Evolutionary conservation across 2,329 filamentous ascomycete species (phyloP).

Genomic region (Ophiostoma quercus): DNA sequence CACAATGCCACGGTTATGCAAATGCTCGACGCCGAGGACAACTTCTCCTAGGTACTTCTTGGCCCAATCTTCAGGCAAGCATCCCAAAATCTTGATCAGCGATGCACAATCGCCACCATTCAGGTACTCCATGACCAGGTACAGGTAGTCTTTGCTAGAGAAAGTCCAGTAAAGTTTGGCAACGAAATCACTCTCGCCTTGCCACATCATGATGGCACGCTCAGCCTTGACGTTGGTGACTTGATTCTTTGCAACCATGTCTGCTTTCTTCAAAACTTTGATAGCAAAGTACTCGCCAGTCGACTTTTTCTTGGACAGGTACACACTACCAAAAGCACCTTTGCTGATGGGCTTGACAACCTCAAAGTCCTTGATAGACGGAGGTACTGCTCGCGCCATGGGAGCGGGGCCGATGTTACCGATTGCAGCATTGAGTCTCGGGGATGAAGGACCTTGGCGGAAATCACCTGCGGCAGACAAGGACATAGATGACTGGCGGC

Average conservation of each 20-base stretch:
- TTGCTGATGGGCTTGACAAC: constrained; percentile 99
- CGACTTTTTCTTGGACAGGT: constrained; percentile 96
- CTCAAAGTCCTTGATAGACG: constrained; percentile 98
- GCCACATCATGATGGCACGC: constrained; percentile 99
- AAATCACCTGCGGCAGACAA: constrained; percentile 40
- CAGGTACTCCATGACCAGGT: constrained; percentile 97
- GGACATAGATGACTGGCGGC: constrained; percentile 87
- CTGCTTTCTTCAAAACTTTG: constrained; percentile 97
- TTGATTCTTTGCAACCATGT: constrained; percentile 99
- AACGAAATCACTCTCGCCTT: constrained; percentile 97
- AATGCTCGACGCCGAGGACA: constrained; percentile 90
- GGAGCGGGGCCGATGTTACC: constrained; percentile 63
- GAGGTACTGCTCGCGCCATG: constrained; percentile 80
- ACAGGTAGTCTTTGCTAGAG: constrained; percentile 97
- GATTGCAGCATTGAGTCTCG: constrained; percentile 64
- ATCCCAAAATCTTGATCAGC: constrained; percentile 87
- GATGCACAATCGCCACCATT: constrained; percentile 97
- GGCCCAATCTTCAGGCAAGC: constrained; percentile 92
- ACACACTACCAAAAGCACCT: constrained; percentile 95
- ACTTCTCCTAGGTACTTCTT: constrained; percentile 97
- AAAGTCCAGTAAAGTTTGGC: constrained; percentile 99
- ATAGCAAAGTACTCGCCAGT: constrained; percentile 98
- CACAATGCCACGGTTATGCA: constrained; percentile 90
- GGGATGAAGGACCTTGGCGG: constrained; percentile 67
- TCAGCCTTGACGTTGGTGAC: constrained; percentile 99